Percentiles rank a stretch among this genome's conserved stretches.
Evolutionary conservation across 73 alveolate genomes (phyloP).

Genomic region (Paramecium bursaria): DNA sequence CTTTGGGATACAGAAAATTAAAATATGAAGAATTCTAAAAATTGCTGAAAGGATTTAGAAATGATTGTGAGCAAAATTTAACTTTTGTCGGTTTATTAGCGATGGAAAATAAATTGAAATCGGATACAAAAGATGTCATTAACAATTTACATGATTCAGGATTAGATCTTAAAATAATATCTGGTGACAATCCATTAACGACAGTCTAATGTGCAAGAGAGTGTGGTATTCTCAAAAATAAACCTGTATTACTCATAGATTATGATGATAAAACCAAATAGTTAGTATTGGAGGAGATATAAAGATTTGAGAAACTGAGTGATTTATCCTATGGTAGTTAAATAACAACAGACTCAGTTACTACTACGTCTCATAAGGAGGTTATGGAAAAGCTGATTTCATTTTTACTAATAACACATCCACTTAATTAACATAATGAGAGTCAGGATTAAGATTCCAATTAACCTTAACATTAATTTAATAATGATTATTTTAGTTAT

Average conservation of each 20-base stretch:
- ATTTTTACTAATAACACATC: constrained; percentile 8
- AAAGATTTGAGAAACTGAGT: neutral
- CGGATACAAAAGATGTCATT: constrained; percentile 72
- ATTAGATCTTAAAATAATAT: constrained; percentile 75
- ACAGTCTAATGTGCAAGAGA: constrained; percentile 82
- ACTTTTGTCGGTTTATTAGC: constrained; percentile 79
- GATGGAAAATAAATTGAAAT: constrained; percentile 80
- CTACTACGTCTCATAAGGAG: constrained; percentile 13
- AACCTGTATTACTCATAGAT: constrained; percentile 59
- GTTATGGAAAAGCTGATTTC: constrained; percentile 17
- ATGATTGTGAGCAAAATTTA: constrained; percentile 75
- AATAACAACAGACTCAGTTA: no score
- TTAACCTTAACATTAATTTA: no score
- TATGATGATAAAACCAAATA: constrained; percentile 12
- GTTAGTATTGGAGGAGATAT: neutral
- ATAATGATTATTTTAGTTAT: no score
- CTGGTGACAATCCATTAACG: constrained; percentile 88
- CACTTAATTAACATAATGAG: no score
- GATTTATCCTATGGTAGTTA: no score
- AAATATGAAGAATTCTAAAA: constrained; percentile 69
- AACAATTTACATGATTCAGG: constrained; percentile 63
- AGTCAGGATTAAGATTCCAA: no score
- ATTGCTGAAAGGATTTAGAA: constrained; percentile 71
- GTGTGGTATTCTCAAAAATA: constrained; percentile 71
- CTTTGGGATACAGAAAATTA: constrained; percentile 73